Conservation (phyloP, 208 protist genomes). For the Endotrypanum monterogeii region DNA sequence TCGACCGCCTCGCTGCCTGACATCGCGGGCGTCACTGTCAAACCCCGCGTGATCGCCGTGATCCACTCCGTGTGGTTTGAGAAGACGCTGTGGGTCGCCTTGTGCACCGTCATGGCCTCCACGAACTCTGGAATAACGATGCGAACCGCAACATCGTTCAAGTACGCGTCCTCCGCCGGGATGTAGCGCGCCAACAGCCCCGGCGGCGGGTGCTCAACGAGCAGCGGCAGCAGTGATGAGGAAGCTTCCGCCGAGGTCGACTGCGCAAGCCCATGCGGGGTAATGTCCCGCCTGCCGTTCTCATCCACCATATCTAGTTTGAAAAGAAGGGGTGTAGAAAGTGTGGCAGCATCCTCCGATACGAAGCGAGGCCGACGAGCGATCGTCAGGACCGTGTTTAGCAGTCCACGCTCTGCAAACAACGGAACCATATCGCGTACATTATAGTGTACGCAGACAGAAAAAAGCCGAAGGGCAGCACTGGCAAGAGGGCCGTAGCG, state of each 20-base stretch:
- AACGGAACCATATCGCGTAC: slow-evolving; percentile 85
- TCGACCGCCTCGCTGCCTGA: slow-evolving; percentile 14
- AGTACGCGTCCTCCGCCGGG: slow-evolving; percentile 20
- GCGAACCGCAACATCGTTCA: slow-evolving; percentile 30
- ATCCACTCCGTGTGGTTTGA: slow-evolving; percentile 37
- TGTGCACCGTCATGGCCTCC: slow-evolving; percentile 85
- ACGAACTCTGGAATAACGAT: slow-evolving; percentile 57
- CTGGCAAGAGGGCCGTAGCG: slow-evolving; percentile 61
- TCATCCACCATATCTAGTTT: slow-evolving; percentile 26
- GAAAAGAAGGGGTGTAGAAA: slow-evolving; percentile 5
- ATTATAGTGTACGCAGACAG: slow-evolving; percentile 79
- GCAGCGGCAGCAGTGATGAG: slow-evolving; percentile 3
- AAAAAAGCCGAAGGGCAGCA: slow-evolving; percentile 53
- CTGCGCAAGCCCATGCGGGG: background rate
- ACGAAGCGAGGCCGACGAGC: slow-evolving; percentile 24
- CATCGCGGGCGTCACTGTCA: slow-evolving; percentile 40
- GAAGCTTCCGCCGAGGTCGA: background rate
- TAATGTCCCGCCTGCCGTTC: slow-evolving; percentile 17
- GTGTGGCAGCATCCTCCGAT: background rate
- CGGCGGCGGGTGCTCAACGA: slow-evolving; percentile 14
- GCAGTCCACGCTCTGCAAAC: slow-evolving; percentile 71
- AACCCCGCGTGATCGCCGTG: slow-evolving; percentile 29
- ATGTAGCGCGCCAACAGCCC: slow-evolving; percentile 18
- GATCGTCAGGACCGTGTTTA: slow-evolving; percentile 63
- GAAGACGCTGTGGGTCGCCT: slow-evolving; percentile 58